A percentile compares a stretch with the other conserved stretches of the same genome.
Evolutionary conservation across 345 rosid genomes (phyloP).

Genomic region (Clarkia xantiana): DNA sequence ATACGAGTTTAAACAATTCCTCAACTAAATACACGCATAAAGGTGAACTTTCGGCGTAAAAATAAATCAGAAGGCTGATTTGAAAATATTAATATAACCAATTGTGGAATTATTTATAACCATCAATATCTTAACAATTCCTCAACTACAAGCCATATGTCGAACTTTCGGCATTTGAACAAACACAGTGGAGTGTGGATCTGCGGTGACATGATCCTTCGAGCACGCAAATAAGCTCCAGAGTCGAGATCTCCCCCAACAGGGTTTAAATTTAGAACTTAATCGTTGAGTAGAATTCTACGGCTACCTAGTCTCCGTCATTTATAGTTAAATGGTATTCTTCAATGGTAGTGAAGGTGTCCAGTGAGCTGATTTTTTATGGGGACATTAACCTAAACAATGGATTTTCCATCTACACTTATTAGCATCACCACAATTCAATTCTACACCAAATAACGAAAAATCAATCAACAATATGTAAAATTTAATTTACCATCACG

Average conservation of each 20-base stretch:
- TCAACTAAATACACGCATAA: no score
- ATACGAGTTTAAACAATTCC: no score
- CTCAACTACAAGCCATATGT: slow-evolving; percentile 42
- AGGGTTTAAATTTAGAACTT: slow-evolving; percentile 38
- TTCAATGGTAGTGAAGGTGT: slow-evolving; percentile 16
- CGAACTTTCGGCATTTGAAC: slow-evolving; percentile 32
- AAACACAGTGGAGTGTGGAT: slow-evolving; percentile 60
- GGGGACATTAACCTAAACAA: slow-evolving; percentile 26
- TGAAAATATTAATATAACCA: no score
- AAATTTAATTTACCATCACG: no score
- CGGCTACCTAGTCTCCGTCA: slow-evolving; percentile 68
- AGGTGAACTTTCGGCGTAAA: no score
- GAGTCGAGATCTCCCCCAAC: slow-evolving; percentile 49
- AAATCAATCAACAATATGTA: no score
- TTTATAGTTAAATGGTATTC: slow-evolving; percentile 75
- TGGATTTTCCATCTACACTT: slow-evolving; percentile 55
- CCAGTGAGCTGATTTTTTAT: slow-evolving; percentile 12
- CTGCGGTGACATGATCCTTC: slow-evolving; percentile 31
- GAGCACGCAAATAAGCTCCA: slow-evolving; percentile 37
- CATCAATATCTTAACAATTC: slow-evolving; percentile 12
- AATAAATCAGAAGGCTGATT: no score
- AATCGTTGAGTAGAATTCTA: slow-evolving; percentile 66
- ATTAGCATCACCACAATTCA: slow-evolving; percentile 58
- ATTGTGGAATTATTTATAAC: no score
- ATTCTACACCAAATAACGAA: slow-evolving; percentile 31